Base-by-base conservation (phyloP, 2,329 filamentous ascomycete genomes). In the Ascocoryne sarcoides region DNA sequence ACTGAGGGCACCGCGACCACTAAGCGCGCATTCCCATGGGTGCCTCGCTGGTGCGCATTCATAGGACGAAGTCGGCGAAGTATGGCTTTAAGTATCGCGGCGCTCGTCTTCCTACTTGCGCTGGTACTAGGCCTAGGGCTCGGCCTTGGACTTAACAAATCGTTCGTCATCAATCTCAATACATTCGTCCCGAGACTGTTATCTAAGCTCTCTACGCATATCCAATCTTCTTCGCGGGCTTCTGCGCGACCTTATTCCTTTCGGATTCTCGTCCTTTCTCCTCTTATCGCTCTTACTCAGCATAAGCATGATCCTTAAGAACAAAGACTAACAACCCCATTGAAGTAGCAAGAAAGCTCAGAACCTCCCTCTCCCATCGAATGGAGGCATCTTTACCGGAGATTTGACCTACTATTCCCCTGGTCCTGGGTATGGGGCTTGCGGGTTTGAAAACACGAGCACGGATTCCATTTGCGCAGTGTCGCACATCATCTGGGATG, bases 321-420 rank as follows among this genome's bases (percentile, higher is more conserved):
- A n/a, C n/a, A n/a, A n/a, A n/a, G n/a, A n/a, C n/a, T n/a, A n/a
- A n/a, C n/a, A n/a, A n/a, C n/a, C n/a, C n/a, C n/a, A n/a, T n/a
- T n/a, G n/a, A n/a, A n/a, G n/a, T n/a, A n/a, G n/a, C n/a, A n/a
- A n/a, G n/a, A n/a, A n/a, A n/a, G 19, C 42, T 16, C 38, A 51
- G 37, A 69, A 71, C 46, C 61, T 76, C 5, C 71, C 72, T 3
- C 63, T 76, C 5, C 73, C 73, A 2, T 64, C 62, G 17, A 67
- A 71, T 40, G 64, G 66, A 9, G 64, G 68, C 1, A 67, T 69
- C 0, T 76, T 74, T 52, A 69, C 64, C 3, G 82, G 80, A 38
- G 79, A 84, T 36, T 59, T 84, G 37, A 86, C 81, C 1, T 89
- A 79, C 63, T 89, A 83, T 59, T 63, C 66, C 14, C 74, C 81